Base-by-base conservation (phyloP, 2,329 filamentous ascomycete genomes). In the Pseudogymnoascus sp. region DNA sequence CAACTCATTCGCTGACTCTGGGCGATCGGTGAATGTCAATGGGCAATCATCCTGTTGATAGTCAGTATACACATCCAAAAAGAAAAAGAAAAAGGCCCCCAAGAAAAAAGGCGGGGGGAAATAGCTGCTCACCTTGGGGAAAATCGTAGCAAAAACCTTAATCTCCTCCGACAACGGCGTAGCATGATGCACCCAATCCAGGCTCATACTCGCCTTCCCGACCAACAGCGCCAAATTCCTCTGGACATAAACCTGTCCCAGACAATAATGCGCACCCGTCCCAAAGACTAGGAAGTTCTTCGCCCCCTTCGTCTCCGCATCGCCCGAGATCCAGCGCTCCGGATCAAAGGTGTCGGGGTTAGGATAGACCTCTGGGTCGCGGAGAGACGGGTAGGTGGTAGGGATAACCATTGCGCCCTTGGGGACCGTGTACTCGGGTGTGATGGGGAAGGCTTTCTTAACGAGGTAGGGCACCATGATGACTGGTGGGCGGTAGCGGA, bases 231-330 rank as follows among this genome's bases (percentile, higher is more conserved):
- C 93, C 70, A 99, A 79, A 77, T 96, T 96, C 65, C 92, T 81
- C 75, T 91, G 87, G 7, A 92, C 94, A 72, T 97, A 99, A 50
- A 87, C 87, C 79, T 97, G 93, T 61, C 93, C 94, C 37, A 97
- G 82, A 76, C 94, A 99, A 80, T 97, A 96, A 78, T 97, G 94
- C 70, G 94, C 91, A 6, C 94, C 94, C 16, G 90, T 92, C 71
- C 94, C 94, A 70, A 99, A 97, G 16, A 97, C 92, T 61, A 99
- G 83, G 81, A 88, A 97, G 81, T 97, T 99, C 87, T 97, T 97
- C 73, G 87, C 79, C 38, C 86, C 85, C 78, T 87, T 89, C 68
- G 86, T 81, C 75, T 89, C 85, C 11, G 93, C 94, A 70, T 92
- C 89, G 65, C 93, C 94, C 1, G 83, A 84, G 75, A 93, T 93